These are phyloP conservation scores for Bryum argenteum DNA, from an alignment of 225 moss, liverwort and hornwort genomes.

Conservation along the genomic window DNA sequence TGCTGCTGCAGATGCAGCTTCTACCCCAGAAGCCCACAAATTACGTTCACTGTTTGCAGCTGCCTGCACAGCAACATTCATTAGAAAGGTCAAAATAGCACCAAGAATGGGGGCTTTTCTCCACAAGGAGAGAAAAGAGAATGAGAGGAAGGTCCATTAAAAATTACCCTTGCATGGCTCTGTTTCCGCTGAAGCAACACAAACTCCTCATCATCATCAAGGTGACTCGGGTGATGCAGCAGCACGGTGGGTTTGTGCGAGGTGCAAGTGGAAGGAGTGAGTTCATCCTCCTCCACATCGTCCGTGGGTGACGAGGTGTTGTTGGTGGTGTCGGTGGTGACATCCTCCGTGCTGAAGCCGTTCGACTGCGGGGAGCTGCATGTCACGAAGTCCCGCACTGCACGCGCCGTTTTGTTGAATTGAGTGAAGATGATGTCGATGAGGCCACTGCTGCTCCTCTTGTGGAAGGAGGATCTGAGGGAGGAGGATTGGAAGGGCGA, in stretches of 20 bases:
- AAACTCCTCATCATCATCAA: background rate
- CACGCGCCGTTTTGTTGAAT: slow-evolving; percentile 27
- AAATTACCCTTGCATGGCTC: background rate
- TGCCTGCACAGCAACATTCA: background rate
- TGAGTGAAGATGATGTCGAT: slow-evolving; percentile 24
- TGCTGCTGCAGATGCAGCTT: slow-evolving; percentile 21
- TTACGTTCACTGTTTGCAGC: slow-evolving; percentile 19
- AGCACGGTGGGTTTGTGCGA: slow-evolving; percentile 7
- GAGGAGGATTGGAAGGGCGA: background rate
- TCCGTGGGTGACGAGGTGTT: slow-evolving; percentile 11
- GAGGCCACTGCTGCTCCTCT: background rate
- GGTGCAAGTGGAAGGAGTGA: slow-evolving; percentile 10
- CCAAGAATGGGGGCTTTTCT: too few species aligned
- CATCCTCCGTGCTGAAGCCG: slow-evolving; percentile 17
- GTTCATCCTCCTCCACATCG: slow-evolving; percentile 15
- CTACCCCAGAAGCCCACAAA: slow-evolving; percentile 7
- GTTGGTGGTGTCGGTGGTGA: slow-evolving; percentile 9
- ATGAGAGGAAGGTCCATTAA: background rate
- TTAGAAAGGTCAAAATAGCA: too few species aligned
- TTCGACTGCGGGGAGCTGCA: slow-evolving; percentile 27
- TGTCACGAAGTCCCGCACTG: slow-evolving; percentile 33
- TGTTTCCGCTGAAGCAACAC: background rate
- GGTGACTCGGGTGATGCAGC: too few species aligned
- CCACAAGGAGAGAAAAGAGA: background rate
- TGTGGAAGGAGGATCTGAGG: too few species aligned